Evolutionary conservation across 2,329 filamentous ascomycete genomes (phyloP).

Genomic region (Penicillium sp.): DNA sequence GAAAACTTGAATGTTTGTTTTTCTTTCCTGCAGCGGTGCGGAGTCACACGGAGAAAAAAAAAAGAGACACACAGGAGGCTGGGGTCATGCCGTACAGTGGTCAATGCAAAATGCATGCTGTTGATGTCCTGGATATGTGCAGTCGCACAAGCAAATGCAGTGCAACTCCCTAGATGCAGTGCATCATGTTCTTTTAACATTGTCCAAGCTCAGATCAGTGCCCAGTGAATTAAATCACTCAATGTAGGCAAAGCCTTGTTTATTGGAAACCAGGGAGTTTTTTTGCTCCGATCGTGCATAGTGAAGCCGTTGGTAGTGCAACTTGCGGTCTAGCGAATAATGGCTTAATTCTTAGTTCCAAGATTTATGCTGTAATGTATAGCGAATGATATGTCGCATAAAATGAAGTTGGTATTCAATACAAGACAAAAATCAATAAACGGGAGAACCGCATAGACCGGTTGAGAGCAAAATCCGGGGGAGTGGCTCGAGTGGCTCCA

Average conservation of each 20-base stretch:
- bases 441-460: neutral
- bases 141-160: conserved; percentile 1
- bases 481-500: conserved; percentile 15
- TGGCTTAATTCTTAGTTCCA: neutral
- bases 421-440: neutral
- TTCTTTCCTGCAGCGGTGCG: conserved; percentile 6
- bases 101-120: conserved; percentile 5
- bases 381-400: too few species aligned
- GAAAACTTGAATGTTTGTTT: conserved; percentile 8
- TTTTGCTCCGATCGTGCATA: neutral
- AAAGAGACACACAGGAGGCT: conserved; percentile 17
- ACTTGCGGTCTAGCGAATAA: neutral
- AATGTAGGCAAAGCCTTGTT: neutral
- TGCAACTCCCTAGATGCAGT: neutral
- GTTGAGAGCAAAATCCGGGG: conserved; percentile 25
- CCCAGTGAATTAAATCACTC: neutral
- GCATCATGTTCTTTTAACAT: neutral
- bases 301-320: neutral
- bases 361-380: too few species aligned
- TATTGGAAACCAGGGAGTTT: neutral
- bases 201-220: neutral
- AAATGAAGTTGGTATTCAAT: neutral
- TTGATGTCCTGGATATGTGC: conserved; percentile 1
- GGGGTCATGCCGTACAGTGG: conserved; percentile 10
- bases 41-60: conserved; percentile 20